Percentiles rank a stretch among this genome's conserved stretches.
Evolutionary conservation across 2,329 filamentous ascomycete species (phyloP).

Genomic region (Ascochyta lentis): DNA sequence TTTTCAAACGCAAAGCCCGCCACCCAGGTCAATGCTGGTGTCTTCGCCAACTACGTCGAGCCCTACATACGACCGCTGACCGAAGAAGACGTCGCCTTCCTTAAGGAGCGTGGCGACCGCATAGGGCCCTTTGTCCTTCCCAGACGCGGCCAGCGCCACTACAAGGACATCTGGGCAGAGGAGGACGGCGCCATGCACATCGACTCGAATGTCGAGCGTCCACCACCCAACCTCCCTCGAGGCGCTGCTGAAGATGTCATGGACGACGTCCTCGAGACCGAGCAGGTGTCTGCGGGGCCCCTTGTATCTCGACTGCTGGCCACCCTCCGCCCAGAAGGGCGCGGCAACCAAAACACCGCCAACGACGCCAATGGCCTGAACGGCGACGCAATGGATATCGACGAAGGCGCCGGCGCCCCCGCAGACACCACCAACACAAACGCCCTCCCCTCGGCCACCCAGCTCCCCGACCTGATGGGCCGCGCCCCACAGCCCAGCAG

Average conservation of each 20-base stretch:
- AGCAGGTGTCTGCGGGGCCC: slow-evolving; percentile 87
- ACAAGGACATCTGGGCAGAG: slow-evolving; percentile 90
- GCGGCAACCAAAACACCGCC: slow-evolving; percentile 60
- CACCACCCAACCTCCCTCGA: slow-evolving; percentile 80
- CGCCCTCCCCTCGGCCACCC: slow-evolving; percentile 71
- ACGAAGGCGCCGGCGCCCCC: slow-evolving; percentile 49
- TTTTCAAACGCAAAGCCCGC: slow-evolving; percentile 93
- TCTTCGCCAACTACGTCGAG: slow-evolving; percentile 91
- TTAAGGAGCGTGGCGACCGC: slow-evolving; percentile 87
- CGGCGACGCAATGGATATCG: slow-evolving; percentile 56
- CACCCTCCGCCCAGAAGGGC: slow-evolving; percentile 78
- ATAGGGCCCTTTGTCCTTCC: slow-evolving; percentile 85
- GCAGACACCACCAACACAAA: slow-evolving; percentile 46
- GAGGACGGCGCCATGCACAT: slow-evolving; percentile 84
- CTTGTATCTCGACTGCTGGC: slow-evolving; percentile 82
- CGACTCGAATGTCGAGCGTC: slow-evolving; percentile 71
- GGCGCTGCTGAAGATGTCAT: slow-evolving; percentile 86
- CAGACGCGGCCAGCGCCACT: slow-evolving; percentile 81
- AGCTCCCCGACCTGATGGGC: slow-evolving; percentile 81
- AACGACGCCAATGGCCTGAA: slow-evolving; percentile 63
- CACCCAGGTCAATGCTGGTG: slow-evolving; percentile 92
- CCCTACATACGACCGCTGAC: slow-evolving; percentile 88
- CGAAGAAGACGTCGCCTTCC: slow-evolving; percentile 92
- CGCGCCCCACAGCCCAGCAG: slow-evolving; percentile 74
- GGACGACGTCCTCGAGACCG: slow-evolving; percentile 85